Conservation (phyloP, 2,329 filamentous ascomycete species). For the Nectriaceae sp. region DNA sequence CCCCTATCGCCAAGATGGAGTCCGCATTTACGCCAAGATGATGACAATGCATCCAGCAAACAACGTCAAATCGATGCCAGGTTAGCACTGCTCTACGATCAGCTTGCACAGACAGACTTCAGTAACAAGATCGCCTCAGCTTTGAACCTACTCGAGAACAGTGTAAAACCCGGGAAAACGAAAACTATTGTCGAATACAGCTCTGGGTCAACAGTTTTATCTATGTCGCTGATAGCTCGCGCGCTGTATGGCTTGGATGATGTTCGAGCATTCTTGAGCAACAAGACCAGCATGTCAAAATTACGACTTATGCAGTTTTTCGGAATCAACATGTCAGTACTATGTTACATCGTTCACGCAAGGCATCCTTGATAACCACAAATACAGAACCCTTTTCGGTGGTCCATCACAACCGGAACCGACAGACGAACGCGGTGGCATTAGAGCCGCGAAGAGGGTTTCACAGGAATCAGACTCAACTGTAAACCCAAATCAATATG, state of each 20-base stretch:
- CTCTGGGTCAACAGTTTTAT: constrained; percentile 63
- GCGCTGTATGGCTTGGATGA: constrained; percentile 53
- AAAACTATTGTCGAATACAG: constrained; percentile 60
- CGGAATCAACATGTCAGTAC: constrained; percentile 51
- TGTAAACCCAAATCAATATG: constrained; percentile 59
- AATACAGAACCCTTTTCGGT: constrained; percentile 52
- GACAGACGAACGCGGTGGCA: constrained; percentile 53
- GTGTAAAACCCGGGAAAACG: constrained; percentile 37
- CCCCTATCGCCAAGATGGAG: constrained; percentile 56
- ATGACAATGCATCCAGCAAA: constrained; percentile 65
- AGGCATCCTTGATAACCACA: neutral
- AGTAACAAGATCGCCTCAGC: no score
- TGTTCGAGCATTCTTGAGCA: constrained; percentile 56
- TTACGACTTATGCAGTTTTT: constrained; percentile 61
- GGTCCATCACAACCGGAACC: constrained; percentile 61
- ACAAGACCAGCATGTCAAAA: constrained; percentile 57
- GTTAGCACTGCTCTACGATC: no score
- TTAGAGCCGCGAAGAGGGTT: constrained; percentile 46
- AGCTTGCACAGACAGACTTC: no score
- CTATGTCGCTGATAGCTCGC: constrained; percentile 56
- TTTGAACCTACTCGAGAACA: constrained; percentile 47
- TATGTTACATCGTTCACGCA: neutral
- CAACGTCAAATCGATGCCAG: constrained; percentile 65
- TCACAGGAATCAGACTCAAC: constrained; percentile 43
- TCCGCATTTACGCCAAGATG: constrained; percentile 67